phyloP scores from a whole-genome alignment of 2,329 filamentous ascomycete genomes.

The Pseudogymnoascus sp. region DNA sequence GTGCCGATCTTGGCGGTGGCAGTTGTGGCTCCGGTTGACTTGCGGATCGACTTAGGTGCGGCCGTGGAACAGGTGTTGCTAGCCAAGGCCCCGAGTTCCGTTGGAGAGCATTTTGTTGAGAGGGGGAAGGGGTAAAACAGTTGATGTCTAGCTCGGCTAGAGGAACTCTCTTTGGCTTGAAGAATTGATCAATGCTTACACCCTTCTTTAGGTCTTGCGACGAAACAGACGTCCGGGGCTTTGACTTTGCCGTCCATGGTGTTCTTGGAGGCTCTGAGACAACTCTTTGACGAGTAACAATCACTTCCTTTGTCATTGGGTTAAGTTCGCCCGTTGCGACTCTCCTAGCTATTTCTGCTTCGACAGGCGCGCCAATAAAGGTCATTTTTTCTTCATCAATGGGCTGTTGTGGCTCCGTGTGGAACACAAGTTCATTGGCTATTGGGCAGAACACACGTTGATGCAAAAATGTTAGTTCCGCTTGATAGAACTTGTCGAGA shows the following conservation, averaged over 20 bases:
- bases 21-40: conserved; percentile 27
- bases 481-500: conserved; percentile 70
- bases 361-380: conserved; percentile 71
- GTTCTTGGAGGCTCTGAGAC: conserved; percentile 13
- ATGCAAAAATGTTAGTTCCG: conserved; percentile 86
- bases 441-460: conserved; percentile 89
- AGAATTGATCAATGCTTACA: conserved; percentile 56
- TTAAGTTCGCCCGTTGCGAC: conserved; percentile 79
- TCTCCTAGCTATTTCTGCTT: conserved; percentile 59
- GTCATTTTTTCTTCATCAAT: conserved; percentile 63
- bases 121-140: conserved; percentile 57
- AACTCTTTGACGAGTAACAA: conserved; percentile 27
- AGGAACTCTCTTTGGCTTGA: conserved; percentile 55
- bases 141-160: conserved; percentile 63
- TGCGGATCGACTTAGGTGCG: conserved; percentile 21
- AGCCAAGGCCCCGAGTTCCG: conserved; percentile 49
- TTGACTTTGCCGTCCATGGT: conserved; percentile 17
- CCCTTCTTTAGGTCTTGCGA: conserved; percentile 48
- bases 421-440: conserved; percentile 61
- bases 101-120: conserved; percentile 51
- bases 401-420: conserved; percentile 58
- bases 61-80: conserved; percentile 37
- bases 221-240: conserved; percentile 21
- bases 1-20: conserved; percentile 26
- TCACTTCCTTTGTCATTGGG: conserved; percentile 73